Percentiles rank a stretch among this genome's conserved stretches.
phyloP scores from a whole-genome alignment of 2,329 filamentous ascomycete genomes.

The Chrysoporthe cubensis region DNA sequence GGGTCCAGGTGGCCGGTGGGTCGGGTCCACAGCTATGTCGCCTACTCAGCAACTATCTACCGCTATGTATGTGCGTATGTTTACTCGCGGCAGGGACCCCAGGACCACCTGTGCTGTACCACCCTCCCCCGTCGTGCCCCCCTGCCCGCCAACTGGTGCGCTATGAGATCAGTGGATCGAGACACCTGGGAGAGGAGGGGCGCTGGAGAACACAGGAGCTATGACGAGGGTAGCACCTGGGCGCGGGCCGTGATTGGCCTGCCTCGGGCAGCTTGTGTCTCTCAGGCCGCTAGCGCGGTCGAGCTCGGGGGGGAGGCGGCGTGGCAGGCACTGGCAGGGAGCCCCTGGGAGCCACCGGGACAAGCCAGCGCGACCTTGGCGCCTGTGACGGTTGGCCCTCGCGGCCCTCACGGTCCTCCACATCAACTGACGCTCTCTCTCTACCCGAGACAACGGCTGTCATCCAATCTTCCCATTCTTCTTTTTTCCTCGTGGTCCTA shows the following conservation, averaged over 20 bases:
- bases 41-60: no score
- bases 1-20: slow-evolving; percentile 6
- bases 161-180: slow-evolving; percentile 7
- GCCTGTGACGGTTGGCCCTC: no score
- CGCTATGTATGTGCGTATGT: no score
- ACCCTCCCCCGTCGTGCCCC: no score
- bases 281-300: background rate
- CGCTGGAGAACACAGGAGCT: background rate
- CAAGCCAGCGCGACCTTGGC: no score
- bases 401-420: no score
- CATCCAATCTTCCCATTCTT: background rate
- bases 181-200: background rate
- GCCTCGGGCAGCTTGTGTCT: background rate
- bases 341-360: no score
- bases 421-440: background rate
- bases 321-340: no score
- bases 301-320: no score
- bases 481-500: fast-evolving
- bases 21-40: background rate
- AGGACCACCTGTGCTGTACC: background rate
- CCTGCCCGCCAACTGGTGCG: background rate
- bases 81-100: slow-evolving; percentile 3
- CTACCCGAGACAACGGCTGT: background rate
- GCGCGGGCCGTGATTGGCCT: background rate
- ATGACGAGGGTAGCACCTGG: background rate